Conservation (phyloP, 192 early-diverging fungal species). For the Gorgonomyces haynaldii region DNA sequence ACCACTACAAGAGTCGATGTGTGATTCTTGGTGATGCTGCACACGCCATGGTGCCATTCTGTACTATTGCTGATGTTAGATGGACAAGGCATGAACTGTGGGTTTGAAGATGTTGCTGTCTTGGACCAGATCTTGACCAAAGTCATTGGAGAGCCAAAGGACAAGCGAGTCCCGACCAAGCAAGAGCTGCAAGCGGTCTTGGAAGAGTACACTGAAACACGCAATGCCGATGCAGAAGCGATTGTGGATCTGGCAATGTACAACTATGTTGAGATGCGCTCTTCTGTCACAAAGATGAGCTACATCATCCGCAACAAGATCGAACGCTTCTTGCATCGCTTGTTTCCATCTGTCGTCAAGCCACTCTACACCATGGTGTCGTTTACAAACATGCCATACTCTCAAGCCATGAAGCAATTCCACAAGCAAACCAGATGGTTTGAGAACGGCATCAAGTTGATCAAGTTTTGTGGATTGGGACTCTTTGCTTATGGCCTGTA, state of each 20-base stretch:
- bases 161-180: conserved; percentile 12
- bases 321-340: conserved; percentile 61
- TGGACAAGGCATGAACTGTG: conserved; percentile 95
- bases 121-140: conserved; percentile 42
- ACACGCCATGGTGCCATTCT: conserved; percentile 98
- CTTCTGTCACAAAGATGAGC: conserved; percentile 56
- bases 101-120: conserved; percentile 82
- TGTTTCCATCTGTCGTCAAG: conserved; percentile 59
- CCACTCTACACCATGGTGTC: conserved; percentile 96
- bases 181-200: conserved; percentile 47
- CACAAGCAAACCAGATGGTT: conserved; percentile 23
- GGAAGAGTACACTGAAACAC: conserved; percentile 55
- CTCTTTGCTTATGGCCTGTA: too few species aligned
- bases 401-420: conserved; percentile 33
- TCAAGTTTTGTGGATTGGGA: too few species aligned
- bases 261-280: conserved; percentile 92
- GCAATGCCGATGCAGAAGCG: conserved; percentile 65
- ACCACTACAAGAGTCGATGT: conserved; percentile 63
- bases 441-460: background rate
- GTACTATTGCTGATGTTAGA: background rate
- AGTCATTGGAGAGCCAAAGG: conserved; percentile 15
- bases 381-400: conserved; percentile 81
- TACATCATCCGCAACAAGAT: conserved; percentile 72
- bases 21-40: conserved; percentile 92
- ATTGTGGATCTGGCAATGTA: conserved; percentile 89